Base-by-base conservation (phyloP, 352 stramenopile species). In the Globisporangium nunn region DNA sequence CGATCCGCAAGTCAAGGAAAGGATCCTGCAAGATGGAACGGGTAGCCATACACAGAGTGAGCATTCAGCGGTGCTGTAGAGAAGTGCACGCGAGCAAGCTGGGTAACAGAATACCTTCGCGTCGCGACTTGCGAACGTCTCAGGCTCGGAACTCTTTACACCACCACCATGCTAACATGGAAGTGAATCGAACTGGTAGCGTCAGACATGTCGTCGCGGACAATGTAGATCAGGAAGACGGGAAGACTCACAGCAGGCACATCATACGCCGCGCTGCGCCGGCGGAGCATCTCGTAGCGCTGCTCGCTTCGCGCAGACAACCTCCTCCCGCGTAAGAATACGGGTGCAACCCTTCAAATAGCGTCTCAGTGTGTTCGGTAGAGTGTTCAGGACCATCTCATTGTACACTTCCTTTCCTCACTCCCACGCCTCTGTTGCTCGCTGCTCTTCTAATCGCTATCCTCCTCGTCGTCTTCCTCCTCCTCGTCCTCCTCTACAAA, bases 391-490 rank as follows among this genome's bases (percentile, higher is more conserved):
- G 23, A 49, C 6, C 44, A 49, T 49, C n/a, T 28, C 45, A 15
- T 31, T 29, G 6, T 29, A 17, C 18, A 30, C 43, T 48, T 51
- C 46, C 4, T n/a, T 51, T 10, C 23, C 23, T 23, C 23, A 23
- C 23, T 23, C 23, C 23, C 23, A 23, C 23, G 23, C 23, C 23
- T 23, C 23, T 23, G 23, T 23, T 23, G 23, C 23, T 23, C 23
- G 23, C 23, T 65, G 48, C 14, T 70, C 51, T 63, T 23, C 77
- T 72, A 45, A 49, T 75, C 43, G 40, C 54, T 61, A 35, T 65
- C 59, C 14, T 85, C 74, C n/a, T 81, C 67, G 23, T 87, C 74
- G 50, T 88, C 79, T 8, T 87, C 77, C n/a, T 81, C 67, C 29
- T 87, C 74, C 48, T 88, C 79, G 7, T 87, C 77, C 40, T 88